phyloP scores from a whole-genome alignment of 768 basidiomycete genomes.

The Lepiota brunneoincarnata region DNA sequence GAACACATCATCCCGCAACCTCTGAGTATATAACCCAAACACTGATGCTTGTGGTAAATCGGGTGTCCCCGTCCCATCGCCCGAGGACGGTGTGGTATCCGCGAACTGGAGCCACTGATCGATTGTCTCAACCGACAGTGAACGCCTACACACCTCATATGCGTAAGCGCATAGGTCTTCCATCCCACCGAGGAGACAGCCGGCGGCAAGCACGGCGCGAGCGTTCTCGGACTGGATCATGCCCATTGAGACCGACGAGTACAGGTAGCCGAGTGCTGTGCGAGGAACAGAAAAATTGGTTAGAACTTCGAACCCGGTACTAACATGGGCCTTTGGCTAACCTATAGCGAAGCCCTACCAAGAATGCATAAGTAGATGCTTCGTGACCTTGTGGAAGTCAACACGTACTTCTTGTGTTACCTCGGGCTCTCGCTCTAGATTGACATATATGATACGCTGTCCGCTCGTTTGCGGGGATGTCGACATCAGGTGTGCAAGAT shows the following conservation, averaged over 20 bases:
- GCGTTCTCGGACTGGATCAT: constrained; percentile 76
- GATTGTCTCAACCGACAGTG: constrained; percentile 75
- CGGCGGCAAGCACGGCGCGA: constrained; percentile 81
- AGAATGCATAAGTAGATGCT: constrained; percentile 15
- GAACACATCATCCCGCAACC: constrained; percentile 73
- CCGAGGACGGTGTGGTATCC: constrained; percentile 45
- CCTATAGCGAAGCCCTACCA: constrained; percentile 74
- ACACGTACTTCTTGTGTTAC: constrained; percentile 76
- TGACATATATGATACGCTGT: constrained; percentile 69
- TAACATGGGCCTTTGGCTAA: constrained; percentile 24
- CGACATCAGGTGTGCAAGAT: constrained; percentile 85
- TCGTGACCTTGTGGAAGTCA: constrained; percentile 9
- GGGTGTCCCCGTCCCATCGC: constrained; percentile 52
- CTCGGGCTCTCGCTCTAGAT: constrained; percentile 75
- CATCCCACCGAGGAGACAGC: constrained; percentile 84
- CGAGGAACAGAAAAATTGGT: constrained; percentile 15
- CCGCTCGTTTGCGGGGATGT: constrained; percentile 67
- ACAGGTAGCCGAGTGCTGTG: constrained; percentile 76
- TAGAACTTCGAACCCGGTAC: neutral
- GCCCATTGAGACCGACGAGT: constrained; percentile 68
- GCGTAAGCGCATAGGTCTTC: constrained; percentile 79
- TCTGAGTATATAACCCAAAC: constrained; percentile 76
- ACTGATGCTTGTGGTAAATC: constrained; percentile 52
- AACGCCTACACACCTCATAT: constrained; percentile 73
- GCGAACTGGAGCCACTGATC: constrained; percentile 77